Percentiles rank a stretch among this genome's conserved stretches.
phyloP scores from a whole-genome alignment of 179 eudicot genomes.

The Heliamphora pulchella region DNA sequence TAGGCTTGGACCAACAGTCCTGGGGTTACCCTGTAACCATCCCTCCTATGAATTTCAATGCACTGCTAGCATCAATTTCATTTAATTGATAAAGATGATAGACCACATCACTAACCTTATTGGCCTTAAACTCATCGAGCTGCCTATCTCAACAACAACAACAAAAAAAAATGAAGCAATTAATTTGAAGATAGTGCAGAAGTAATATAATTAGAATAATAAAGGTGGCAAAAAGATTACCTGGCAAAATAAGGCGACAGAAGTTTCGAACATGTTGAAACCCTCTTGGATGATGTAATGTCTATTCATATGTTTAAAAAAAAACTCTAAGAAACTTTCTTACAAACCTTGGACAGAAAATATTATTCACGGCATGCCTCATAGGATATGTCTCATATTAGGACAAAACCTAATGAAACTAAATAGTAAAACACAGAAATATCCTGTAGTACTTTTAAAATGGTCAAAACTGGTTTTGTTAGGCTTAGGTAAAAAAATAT shows the following conservation, averaged over 20 bases:
- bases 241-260: conserved; percentile 22
- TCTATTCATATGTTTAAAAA: conserved; percentile 15
- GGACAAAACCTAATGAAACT: neutral
- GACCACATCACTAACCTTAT: conserved; percentile 28
- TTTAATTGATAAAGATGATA: neutral
- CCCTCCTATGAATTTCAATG: too few species aligned
- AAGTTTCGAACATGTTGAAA: conserved; percentile 22
- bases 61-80: neutral
- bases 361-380: neutral
- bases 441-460: neutral
- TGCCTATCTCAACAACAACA: conserved; percentile 20
- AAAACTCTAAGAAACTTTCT: neutral
- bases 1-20: neutral
- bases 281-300: conserved; percentile 15
- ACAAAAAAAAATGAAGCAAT: neutral
- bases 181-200: neutral
- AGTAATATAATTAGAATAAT: neutral
- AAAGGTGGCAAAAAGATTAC: conserved; percentile 18
- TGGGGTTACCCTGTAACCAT: neutral
- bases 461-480: neutral
- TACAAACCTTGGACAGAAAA: neutral
- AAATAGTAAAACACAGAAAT: neutral
- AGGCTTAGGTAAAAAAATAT: neutral
- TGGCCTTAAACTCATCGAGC: conserved; percentile 20
- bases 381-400: neutral